Evolutionary conservation across 495 filamentous ascomycete genomes (phyloP).

Genomic region (Penicillium desertorum): DNA sequence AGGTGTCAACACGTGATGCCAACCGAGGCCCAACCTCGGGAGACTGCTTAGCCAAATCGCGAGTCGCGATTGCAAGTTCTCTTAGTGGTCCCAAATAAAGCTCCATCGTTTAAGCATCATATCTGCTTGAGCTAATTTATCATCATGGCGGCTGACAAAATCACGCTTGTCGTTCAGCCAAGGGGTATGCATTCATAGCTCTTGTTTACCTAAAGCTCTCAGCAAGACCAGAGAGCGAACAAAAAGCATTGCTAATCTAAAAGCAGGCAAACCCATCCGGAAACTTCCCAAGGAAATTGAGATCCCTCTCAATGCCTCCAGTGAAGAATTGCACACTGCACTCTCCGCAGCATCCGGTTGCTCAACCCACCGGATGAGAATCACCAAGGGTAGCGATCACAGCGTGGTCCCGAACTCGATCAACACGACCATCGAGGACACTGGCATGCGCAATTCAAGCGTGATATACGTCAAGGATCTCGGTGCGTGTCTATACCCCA

Average conservation of each 20-base stretch:
- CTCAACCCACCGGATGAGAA: conserved; percentile 61
- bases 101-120: not conserved
- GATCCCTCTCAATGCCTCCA: conserved; percentile 57
- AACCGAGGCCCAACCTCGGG: conserved; percentile 18
- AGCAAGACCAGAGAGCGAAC: not conserved
- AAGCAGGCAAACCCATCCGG: conserved; percentile 61
- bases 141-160: conserved; percentile 33
- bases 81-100: not conserved
- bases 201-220: conserved; percentile 9
- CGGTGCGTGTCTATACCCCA: conserved; percentile 53
- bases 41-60: conserved; percentile 8
- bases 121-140: conserved; percentile 2
- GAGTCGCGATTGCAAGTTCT: conserved; percentile 12
- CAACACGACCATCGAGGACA: conserved; percentile 59
- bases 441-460: conserved; percentile 64
- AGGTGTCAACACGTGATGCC: conserved; percentile 18
- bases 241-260: conserved; percentile 5
- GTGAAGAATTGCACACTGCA: conserved; percentile 61
- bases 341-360: conserved; percentile 55
- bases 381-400: conserved; percentile 71
- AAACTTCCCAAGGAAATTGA: conserved; percentile 68
- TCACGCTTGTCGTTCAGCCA: conserved; percentile 42
- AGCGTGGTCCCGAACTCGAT: conserved; percentile 67
- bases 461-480: conserved; percentile 90
- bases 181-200: conserved; percentile 35